Percentiles rank a stretch among this genome's conserved stretches.
Conservation (phyloP, 345 rosid genomes). For the Heritiera littoralis region DNA sequence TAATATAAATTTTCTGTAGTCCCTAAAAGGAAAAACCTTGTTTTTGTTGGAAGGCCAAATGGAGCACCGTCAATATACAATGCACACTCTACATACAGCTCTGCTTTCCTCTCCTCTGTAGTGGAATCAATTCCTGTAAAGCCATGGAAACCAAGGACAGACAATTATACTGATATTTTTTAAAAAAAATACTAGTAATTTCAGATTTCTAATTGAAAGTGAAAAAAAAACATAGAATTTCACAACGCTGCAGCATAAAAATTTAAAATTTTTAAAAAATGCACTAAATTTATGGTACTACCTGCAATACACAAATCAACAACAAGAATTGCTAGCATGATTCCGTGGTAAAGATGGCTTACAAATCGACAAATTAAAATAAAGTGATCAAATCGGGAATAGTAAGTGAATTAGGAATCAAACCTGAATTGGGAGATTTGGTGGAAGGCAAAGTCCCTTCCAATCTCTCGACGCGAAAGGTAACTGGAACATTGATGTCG, state of each 20-base stretch:
- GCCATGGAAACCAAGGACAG: background rate
- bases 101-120: constrained; percentile 65
- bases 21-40: constrained; percentile 48
- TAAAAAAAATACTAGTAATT: background rate
- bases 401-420: background rate
- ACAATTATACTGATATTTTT: background rate
- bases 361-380: background rate
- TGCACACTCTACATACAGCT: constrained; percentile 80
- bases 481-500: constrained; percentile 90
- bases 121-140: constrained; percentile 45
- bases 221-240: background rate
- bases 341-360: background rate
- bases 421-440: constrained; percentile 56
- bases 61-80: constrained; percentile 88
- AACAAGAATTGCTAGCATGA: background rate
- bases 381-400: constrained; percentile 1
- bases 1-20: background rate
- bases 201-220: background rate
- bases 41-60: constrained; percentile 88
- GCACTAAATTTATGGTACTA: background rate
- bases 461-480: constrained; percentile 86
- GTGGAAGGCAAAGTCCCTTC: constrained; percentile 67
- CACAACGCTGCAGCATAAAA: background rate
- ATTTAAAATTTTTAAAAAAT: background rate
- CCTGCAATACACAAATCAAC: background rate